A percentile compares a stretch with the other conserved stretches of the same genome.
Evolutionary conservation across 352 stramenopile genomes (phyloP).

Genomic region (Bremia lactucae): DNA sequence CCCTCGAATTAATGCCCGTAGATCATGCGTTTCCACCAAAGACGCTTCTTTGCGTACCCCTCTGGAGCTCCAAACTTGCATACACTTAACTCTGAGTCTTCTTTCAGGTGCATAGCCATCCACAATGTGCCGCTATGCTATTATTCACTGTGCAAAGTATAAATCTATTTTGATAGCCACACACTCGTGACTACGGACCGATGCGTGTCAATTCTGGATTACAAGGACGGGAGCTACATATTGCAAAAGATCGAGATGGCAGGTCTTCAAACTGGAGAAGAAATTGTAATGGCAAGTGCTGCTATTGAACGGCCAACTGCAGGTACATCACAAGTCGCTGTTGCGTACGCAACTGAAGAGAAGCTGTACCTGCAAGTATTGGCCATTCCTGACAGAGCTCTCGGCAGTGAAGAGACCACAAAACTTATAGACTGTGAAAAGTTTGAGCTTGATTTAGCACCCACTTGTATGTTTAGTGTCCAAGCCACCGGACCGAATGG

Average conservation of each 20-base stretch:
- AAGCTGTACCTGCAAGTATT: constrained; percentile 25
- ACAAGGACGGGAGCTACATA: constrained; percentile 24
- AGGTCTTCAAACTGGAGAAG: constrained; percentile 10
- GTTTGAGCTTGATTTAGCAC: constrained; percentile 49
- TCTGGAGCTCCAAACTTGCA: constrained; percentile 45
- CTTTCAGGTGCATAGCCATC: constrained; percentile 18
- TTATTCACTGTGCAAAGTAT: background rate
- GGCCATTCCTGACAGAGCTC: constrained; percentile 1
- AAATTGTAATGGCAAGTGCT: constrained; percentile 35
- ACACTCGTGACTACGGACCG: constrained; percentile 64
- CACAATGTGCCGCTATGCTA: background rate
- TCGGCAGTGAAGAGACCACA: constrained; percentile 3
- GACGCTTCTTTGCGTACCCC: constrained; percentile 56
- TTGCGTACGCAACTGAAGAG: constrained; percentile 38
- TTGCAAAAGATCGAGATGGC: constrained; percentile 29
- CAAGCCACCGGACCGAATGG: constrained; percentile 18
- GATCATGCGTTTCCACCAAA: constrained; percentile 35
- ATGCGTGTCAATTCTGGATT: constrained; percentile 34
- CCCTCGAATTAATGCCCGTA: background rate
- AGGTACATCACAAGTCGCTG: constrained; percentile 23
- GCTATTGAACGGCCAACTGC: constrained; percentile 27
- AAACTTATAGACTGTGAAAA: constrained; percentile 13
- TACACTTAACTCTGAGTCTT: constrained; percentile 28
- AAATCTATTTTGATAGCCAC: constrained; percentile 18
- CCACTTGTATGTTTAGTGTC: constrained; percentile 40